Evolutionary conservation across 305 asterid genomes (phyloP).

Genomic region (Fraxinus paxiana): DNA sequence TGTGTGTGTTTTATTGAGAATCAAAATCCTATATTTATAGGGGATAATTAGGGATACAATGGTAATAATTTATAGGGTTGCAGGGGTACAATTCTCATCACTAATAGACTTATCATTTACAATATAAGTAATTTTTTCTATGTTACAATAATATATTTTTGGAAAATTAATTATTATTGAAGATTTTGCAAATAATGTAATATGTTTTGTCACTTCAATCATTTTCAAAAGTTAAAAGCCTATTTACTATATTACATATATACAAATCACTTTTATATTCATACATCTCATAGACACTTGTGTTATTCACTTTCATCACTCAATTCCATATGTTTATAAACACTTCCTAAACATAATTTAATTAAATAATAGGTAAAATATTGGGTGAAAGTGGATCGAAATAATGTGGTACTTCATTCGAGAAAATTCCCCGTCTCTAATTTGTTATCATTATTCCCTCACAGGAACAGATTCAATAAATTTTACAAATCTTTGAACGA

Average conservation of each 20-base stretch:
- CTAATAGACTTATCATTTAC: too few relatives aligned
- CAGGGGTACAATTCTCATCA: too few relatives aligned
- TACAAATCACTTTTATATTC: background rate
- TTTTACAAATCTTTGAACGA: background rate
- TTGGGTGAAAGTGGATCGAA: background rate
- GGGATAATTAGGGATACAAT: too few relatives aligned
- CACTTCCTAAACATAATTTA: background rate
- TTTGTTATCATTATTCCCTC: background rate
- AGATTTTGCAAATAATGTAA: background rate
- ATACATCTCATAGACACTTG: too few relatives aligned
- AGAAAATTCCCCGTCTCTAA: background rate
- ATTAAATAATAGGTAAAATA: too few relatives aligned
- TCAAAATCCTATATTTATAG: too few relatives aligned
- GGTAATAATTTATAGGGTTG: too few relatives aligned
- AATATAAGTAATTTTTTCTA: too few relatives aligned
- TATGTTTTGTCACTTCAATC: background rate
- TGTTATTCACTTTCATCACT: background rate
- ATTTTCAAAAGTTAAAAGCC: background rate
- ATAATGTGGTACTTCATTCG: background rate
- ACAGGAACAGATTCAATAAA: background rate
- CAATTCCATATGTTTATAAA: background rate
- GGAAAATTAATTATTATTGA: background rate
- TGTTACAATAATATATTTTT: background rate
- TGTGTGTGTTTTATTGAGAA: too few relatives aligned
- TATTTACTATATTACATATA: background rate